These are phyloP conservation scores for Diaporthe vaccinii DNA, from an alignment of 2,329 filamentous ascomycete species.

Conservation along the genomic window DNA sequence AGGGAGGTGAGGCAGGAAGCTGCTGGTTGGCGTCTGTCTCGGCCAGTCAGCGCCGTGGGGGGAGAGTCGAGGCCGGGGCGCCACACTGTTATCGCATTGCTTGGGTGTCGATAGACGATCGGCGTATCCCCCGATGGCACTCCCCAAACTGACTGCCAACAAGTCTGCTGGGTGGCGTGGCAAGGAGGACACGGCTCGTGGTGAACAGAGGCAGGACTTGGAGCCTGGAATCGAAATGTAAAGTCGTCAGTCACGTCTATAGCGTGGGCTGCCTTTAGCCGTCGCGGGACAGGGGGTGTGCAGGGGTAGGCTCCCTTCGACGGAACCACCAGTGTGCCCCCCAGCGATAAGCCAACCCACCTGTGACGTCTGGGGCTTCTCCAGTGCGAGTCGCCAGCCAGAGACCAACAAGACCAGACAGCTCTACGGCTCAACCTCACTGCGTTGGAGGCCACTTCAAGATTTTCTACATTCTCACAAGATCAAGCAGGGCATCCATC, in stretches of 20 bases:
- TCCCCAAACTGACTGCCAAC: conserved; percentile 29
- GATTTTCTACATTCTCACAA: not conserved
- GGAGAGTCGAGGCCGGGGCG: not conserved
- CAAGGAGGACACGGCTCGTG: conserved; percentile 15
- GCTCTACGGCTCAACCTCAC: not conserved
- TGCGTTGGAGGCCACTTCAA: not conserved
- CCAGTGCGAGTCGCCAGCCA: not conserved
- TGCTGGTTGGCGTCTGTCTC: not conserved
- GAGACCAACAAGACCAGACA: not conserved
- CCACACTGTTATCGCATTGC: conserved; percentile 25
- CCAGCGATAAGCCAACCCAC: conserved; percentile 6
- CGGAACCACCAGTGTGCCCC: not conserved
- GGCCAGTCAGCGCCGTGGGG: conserved; percentile 8
- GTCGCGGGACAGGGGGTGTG: not conserved
- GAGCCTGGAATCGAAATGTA: not conserved
- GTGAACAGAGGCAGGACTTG: not conserved
- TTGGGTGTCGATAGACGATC: not conserved
- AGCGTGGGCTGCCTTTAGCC: not conserved
- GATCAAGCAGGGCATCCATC: conserved; percentile 22
- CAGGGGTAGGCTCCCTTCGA: not conserved
- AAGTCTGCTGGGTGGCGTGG: conserved; percentile 19
- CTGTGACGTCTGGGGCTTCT: conserved; percentile 11
- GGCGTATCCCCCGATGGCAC: conserved; percentile 5
- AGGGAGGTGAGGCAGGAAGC: not conserved
- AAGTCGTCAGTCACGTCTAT: not conserved